Evolutionary conservation across 352 stramenopile species (phyloP).

Genomic region (Phytophthora syringae): DNA sequence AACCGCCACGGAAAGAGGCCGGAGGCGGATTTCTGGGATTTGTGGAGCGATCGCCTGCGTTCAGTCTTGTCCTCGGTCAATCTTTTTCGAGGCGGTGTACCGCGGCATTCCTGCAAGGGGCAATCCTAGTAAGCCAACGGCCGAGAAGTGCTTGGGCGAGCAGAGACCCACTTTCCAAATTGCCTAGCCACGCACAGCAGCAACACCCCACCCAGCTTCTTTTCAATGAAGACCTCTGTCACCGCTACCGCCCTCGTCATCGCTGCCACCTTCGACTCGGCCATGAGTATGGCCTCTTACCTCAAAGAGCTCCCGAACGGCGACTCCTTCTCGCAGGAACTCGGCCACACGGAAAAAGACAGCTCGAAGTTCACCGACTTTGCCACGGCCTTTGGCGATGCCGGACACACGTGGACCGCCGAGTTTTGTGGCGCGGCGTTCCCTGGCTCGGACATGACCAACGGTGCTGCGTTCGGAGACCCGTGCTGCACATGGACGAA

Average conservation of each 20-base stretch:
- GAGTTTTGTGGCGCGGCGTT: slow-evolving; percentile 14
- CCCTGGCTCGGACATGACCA: slow-evolving; percentile 1
- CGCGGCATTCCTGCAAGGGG: too few relatives aligned
- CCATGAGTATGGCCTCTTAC: slow-evolving; percentile 12
- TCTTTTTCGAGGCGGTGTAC: slow-evolving; percentile 17
- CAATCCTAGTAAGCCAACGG: too few relatives aligned
- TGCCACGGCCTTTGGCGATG: slow-evolving; percentile 29
- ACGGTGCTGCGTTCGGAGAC: slow-evolving; percentile 41
- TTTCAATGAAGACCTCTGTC: slow-evolving; percentile 14
- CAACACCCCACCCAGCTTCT: not conserved
- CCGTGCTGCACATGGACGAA: slow-evolving; percentile 23
- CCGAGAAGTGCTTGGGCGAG: too few relatives aligned
- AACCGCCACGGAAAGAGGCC: slow-evolving; percentile 12
- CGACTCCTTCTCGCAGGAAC: slow-evolving; percentile 34
- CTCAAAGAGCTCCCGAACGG: slow-evolving; percentile 44
- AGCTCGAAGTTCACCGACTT: slow-evolving; percentile 35
- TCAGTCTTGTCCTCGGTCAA: slow-evolving; percentile 5
- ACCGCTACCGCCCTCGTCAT: slow-evolving; percentile 12
- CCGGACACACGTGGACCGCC: too few relatives aligned
- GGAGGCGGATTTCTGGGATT: slow-evolving; percentile 6
- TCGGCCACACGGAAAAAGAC: slow-evolving; percentile 34
- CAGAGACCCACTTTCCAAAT: slow-evolving; percentile 9
- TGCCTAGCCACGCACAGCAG: not conserved
- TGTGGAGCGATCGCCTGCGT: slow-evolving; percentile 5
- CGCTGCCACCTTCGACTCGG: slow-evolving; percentile 6